A percentile compares a stretch with the other conserved stretches of the same genome.
Evolutionary conservation across 331 rosid genomes (phyloP).

Genomic region (Quercus lobata): DNA sequence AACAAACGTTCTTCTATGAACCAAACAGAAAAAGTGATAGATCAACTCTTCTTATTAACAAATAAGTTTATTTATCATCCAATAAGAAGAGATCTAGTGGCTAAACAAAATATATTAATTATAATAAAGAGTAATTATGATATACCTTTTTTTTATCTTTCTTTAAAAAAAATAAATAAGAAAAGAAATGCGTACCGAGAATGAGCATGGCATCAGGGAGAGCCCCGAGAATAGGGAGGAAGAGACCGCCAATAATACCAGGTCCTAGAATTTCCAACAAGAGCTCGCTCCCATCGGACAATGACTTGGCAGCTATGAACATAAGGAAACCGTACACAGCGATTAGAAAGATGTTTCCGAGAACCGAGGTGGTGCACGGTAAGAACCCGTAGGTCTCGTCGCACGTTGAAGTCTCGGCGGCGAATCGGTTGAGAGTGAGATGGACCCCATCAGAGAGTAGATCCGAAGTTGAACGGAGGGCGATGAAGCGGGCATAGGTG

Average conservation of each 20-base stretch:
- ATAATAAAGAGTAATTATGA: too few relatives aligned
- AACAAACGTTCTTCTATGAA: too few relatives aligned
- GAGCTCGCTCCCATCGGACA: slow-evolving; percentile 42
- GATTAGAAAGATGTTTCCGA: slow-evolving; percentile 41
- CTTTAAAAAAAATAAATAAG: neutral
- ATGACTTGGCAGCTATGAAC: slow-evolving; percentile 37
- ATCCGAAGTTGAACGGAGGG: slow-evolving; percentile 4
- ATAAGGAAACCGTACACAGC: slow-evolving; percentile 34
- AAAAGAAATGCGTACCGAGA: slow-evolving; percentile 17
- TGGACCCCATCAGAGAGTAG: slow-evolving; percentile 38
- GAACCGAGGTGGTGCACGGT: slow-evolving; percentile 41
- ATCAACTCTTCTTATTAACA: too few relatives aligned
- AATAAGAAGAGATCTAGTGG: too few relatives aligned
- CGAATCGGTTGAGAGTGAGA: slow-evolving; percentile 17
- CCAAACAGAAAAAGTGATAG: too few relatives aligned
- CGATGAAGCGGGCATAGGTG: neutral
- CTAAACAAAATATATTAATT: too few relatives aligned
- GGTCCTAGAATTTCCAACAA: slow-evolving; percentile 50
- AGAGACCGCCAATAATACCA: slow-evolving; percentile 45
- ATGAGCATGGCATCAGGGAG: slow-evolving; percentile 54
- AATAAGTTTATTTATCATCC: too few relatives aligned
- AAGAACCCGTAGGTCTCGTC: slow-evolving; percentile 50
- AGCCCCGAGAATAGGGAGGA: slow-evolving; percentile 49
- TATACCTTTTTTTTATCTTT: too few relatives aligned
- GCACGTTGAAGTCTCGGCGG: slow-evolving; percentile 18